Conservation (phyloP, 75 land plant species). For the Cryptomeria japonica region DNA sequence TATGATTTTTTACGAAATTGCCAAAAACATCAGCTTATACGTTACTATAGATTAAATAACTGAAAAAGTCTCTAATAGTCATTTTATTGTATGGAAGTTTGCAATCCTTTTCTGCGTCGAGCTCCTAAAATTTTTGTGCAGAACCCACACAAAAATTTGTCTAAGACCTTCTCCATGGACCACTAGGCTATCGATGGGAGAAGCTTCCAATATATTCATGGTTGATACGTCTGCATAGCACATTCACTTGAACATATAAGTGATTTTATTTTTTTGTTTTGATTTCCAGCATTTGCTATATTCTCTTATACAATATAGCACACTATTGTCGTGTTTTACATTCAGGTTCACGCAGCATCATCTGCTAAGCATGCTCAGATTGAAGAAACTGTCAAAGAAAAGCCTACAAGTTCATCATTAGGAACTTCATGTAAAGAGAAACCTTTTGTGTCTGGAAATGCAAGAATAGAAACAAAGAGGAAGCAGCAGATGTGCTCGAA, state of each 20-base stretch:
- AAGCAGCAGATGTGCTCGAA: neutral
- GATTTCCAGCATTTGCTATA: neutral
- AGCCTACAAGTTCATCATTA: neutral
- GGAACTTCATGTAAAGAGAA: neutral
- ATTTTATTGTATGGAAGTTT: too few relatives aligned
- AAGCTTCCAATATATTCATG: neutral
- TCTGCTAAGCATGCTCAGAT: neutral
- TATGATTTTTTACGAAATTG: too few relatives aligned
- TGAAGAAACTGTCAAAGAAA: neutral
- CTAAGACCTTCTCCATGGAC: too few relatives aligned
- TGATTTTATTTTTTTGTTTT: neutral
- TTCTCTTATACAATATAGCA: neutral
- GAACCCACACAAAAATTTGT: too few relatives aligned
- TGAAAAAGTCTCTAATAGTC: too few relatives aligned
- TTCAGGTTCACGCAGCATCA: slow-evolving; percentile 5
- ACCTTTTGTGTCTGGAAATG: neutral
- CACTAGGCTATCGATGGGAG: too few relatives aligned
- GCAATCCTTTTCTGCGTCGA: too few relatives aligned
- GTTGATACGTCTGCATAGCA: neutral
- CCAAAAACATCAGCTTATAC: too few relatives aligned
- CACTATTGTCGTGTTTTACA: neutral
- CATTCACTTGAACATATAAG: neutral
- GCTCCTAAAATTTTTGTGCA: too few relatives aligned
- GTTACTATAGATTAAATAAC: too few relatives aligned
- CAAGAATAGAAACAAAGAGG: neutral